These are phyloP conservation scores for Tetrahymena malaccensis DNA, from an alignment of 73 alveolate genomes.

Conservation along the genomic window DNA sequence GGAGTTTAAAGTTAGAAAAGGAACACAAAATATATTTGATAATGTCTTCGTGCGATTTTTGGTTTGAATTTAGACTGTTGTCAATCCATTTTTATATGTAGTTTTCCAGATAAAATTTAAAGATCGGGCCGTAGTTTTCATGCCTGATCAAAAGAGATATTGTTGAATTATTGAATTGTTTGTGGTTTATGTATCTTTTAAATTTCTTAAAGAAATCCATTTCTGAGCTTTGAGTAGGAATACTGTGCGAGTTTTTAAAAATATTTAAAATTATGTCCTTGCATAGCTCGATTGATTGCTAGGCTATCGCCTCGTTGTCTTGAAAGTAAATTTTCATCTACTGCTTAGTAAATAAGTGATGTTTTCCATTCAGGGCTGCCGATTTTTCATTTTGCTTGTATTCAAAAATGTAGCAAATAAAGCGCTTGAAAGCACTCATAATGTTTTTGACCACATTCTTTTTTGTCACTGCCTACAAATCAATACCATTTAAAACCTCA, in stretches of 20 bases:
- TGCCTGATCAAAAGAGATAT: neutral
- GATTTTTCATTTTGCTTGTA: neutral
- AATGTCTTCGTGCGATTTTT: neutral
- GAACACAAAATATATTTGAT: neutral
- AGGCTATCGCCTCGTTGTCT: neutral
- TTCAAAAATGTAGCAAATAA: neutral
- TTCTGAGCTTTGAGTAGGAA: neutral
- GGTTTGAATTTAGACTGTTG: neutral
- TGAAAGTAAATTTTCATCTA: neutral
- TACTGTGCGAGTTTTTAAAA: neutral
- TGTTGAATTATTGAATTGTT: neutral
- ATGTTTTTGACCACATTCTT: neutral
- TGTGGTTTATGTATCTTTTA: neutral
- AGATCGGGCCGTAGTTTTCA: neutral
- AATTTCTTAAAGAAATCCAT: neutral
- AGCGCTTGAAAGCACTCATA: neutral
- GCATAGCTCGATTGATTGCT: neutral
- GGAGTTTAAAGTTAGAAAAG: neutral
- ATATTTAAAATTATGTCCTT: neutral
- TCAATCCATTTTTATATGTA: neutral
- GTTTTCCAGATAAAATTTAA: neutral
- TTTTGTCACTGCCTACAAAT: neutral
- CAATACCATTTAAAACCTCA: neutral
- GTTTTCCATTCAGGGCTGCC: neutral
- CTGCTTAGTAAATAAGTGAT: neutral